phyloP scores from a whole-genome alignment of 2,329 filamentous ascomycete species.

The Epichloe amarillans region DNA sequence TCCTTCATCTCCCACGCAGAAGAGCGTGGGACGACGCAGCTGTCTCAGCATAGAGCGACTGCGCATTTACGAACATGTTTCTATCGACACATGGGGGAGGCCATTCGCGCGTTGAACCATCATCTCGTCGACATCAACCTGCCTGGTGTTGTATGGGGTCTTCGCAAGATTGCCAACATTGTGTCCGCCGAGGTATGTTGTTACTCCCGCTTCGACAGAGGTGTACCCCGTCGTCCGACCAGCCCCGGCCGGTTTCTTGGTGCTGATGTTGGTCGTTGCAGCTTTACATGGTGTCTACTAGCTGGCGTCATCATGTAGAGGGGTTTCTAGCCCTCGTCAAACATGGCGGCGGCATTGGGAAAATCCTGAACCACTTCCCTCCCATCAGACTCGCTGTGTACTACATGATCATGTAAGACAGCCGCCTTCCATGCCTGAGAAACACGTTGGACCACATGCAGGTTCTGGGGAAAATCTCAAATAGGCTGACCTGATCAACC shows the following conservation, averaged over 20 bases:
- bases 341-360: neutral
- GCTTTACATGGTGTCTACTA: neutral
- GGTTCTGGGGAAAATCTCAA: neutral
- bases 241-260: neutral
- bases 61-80: neutral
- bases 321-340: neutral
- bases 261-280: neutral
- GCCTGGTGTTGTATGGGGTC: neutral
- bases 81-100: neutral
- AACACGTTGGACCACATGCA: neutral
- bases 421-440: neutral
- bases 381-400: neutral
- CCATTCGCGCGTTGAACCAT: neutral
- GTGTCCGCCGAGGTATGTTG: neutral
- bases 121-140: neutral
- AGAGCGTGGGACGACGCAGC: neutral
- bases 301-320: neutral
- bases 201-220: neutral
- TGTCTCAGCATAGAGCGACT: neutral
- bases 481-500: neutral
- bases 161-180: neutral
- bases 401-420: neutral
- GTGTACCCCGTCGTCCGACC: neutral
- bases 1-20: neutral
- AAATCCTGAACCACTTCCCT: neutral